Conservation (phyloP, 129 eudicot genomes). For the Chrysanthemum lavandulifolium region DNA sequence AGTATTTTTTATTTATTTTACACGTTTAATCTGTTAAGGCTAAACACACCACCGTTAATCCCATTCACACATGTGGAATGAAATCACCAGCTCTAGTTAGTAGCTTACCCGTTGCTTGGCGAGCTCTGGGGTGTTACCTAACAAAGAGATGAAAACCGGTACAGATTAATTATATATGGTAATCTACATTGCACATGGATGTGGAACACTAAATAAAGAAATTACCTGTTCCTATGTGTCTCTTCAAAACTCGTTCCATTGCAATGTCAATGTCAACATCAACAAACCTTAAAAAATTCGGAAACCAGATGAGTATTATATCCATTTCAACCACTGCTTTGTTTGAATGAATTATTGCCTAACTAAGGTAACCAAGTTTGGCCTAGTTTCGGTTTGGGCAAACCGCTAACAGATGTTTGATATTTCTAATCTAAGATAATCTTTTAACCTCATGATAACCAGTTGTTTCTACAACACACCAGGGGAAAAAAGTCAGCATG, state of each 20-base stretch:
- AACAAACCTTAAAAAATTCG: constrained; percentile 59
- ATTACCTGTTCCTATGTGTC: constrained; percentile 78
- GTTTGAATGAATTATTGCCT: background rate
- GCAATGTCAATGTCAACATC: constrained; percentile 74
- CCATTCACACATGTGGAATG: background rate
- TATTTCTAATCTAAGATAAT: too few species aligned
- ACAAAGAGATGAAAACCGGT: constrained; percentile 18
- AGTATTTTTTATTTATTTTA: background rate
- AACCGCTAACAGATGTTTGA: too few species aligned
- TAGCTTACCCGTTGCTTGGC: constrained; percentile 80
- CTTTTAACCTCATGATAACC: too few species aligned
- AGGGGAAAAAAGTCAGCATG: too few species aligned
- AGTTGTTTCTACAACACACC: too few species aligned
- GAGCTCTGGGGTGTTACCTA: constrained; percentile 71
- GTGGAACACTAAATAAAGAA: background rate
- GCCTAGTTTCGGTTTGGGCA: too few species aligned
- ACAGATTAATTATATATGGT: background rate
- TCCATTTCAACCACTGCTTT: background rate
- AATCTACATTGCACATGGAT: background rate
- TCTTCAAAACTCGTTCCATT: constrained; percentile 75
- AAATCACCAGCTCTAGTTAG: background rate
- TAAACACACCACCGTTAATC: background rate
- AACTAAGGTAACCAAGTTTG: too few species aligned
- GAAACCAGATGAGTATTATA: constrained; percentile 16
- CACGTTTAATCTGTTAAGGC: background rate